Conservation (phyloP, 345 rosid genomes). For the Streptanthus diversifolius region DNA sequence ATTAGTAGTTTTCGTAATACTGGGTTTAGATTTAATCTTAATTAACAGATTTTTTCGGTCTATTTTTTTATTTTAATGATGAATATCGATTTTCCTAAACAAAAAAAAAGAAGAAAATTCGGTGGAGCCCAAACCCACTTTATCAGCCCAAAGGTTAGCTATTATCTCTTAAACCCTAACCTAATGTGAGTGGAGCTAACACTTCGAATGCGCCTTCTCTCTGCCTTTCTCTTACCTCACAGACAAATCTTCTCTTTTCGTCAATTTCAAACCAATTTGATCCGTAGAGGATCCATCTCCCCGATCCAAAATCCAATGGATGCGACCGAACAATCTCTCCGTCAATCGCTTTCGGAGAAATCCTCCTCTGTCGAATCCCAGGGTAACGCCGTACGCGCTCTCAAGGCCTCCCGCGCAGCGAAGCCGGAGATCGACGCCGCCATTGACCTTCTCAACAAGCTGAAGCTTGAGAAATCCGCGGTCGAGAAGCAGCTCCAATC, state of each 20-base stretch:
- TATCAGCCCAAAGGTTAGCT: background rate
- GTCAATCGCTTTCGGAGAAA: slow-evolving; percentile 53
- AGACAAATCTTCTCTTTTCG: slow-evolving; percentile 21
- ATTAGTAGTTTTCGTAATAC: too few relatives aligned
- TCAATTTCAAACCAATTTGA: slow-evolving; percentile 3
- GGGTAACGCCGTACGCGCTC: slow-evolving; percentile 69
- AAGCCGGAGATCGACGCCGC: slow-evolving; percentile 70
- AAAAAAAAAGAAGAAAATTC: background rate
- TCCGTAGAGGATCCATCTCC: background rate
- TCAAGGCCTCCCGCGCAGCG: slow-evolving; percentile 59
- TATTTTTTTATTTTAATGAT: background rate
- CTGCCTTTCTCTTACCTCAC: slow-evolving; percentile 28
- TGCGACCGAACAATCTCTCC: slow-evolving; percentile 62
- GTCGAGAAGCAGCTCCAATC: slow-evolving; percentile 74
- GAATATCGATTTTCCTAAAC: background rate
- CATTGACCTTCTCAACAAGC: slow-evolving; percentile 50
- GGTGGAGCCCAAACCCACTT: background rate
- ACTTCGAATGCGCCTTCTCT: slow-evolving; percentile 44
- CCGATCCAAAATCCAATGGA: slow-evolving; percentile 42
- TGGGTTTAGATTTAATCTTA: background rate
- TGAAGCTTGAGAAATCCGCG: slow-evolving; percentile 68
- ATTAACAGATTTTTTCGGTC: background rate
- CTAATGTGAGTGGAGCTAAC: slow-evolving; percentile 3
- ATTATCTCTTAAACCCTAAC: slow-evolving; percentile 27
- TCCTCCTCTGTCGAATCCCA: slow-evolving; percentile 66